These are phyloP conservation scores for Rhodamnia argentea DNA, from an alignment of 345 rosid genomes.

Conservation along the genomic window DNA sequence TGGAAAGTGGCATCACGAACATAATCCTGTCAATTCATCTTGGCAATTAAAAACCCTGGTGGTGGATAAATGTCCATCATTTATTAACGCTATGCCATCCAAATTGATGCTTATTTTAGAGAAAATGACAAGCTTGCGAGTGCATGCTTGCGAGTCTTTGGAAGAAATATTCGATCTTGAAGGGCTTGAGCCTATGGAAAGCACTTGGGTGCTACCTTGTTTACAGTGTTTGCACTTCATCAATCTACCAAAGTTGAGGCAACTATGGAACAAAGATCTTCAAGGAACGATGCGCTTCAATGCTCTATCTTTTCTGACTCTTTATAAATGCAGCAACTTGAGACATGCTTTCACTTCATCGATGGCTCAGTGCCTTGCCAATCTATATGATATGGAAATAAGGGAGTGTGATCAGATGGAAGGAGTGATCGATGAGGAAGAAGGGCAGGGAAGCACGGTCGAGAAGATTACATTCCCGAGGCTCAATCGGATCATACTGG, in stretches of 20 bases:
- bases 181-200: neutral
- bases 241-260: neutral
- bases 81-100: neutral
- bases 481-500: rapidly evolving
- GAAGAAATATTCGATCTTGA: neutral
- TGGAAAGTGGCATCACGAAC: neutral
- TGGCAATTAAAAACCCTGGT: neutral
- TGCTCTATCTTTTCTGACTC: rapidly evolving
- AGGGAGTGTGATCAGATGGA: neutral
- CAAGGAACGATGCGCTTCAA: neutral
- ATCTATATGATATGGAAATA: rapidly evolving
- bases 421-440: neutral
- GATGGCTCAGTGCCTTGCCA: neutral
- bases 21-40: neutral
- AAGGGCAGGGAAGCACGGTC: neutral
- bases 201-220: rapidly evolving
- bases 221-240: rapidly evolving
- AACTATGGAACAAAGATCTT: neutral
- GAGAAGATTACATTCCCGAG: neutral
- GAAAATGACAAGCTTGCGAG: neutral
- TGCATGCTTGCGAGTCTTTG: rapidly evolving
- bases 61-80: neutral
- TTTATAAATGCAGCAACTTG: neutral
- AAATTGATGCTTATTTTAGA: neutral
- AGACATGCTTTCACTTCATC: neutral